Percentiles rank a stretch among this genome's conserved stretches.
These are phyloP conservation scores for Escallonia rubra DNA, from an alignment of 129 eudicot species.

Conservation along the genomic window DNA sequence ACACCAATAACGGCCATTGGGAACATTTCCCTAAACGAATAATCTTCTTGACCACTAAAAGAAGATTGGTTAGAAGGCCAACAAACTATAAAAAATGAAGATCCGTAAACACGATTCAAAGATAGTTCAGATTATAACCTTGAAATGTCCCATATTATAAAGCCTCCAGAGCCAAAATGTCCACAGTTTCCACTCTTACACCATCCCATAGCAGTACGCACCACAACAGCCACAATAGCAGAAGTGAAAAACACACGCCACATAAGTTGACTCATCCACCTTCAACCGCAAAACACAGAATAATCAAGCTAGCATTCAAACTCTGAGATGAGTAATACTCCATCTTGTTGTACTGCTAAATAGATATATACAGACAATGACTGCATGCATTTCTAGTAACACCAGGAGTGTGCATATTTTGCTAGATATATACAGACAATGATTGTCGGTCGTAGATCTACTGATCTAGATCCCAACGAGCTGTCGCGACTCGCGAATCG, in stretches of 20 bases:
- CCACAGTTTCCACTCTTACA: constrained; percentile 88
- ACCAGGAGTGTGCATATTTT: neutral
- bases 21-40: constrained; percentile 86
- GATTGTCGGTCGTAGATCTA: no score
- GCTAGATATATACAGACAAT: no score
- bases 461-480: no score
- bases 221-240: constrained; percentile 96
- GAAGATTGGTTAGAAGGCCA: constrained; percentile 21
- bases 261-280: constrained; percentile 99
- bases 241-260: constrained; percentile 99
- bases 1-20: constrained; percentile 99
- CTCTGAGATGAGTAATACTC: no score
- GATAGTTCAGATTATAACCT: constrained; percentile 47
- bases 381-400: no score
- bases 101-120: constrained; percentile 1
- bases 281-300: constrained; percentile 27
- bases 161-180: constrained; percentile 98
- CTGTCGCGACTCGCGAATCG: no score
- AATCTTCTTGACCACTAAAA: constrained; percentile 98
- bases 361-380: no score
- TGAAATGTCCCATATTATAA: constrained; percentile 96
- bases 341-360: no score
- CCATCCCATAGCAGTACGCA: constrained; percentile 98
- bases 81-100: constrained; percentile 2
- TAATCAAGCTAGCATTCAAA: neutral